phyloP scores from a whole-genome alignment of 352 stramenopile genomes.

The Globisporangium spiculum region DNA sequence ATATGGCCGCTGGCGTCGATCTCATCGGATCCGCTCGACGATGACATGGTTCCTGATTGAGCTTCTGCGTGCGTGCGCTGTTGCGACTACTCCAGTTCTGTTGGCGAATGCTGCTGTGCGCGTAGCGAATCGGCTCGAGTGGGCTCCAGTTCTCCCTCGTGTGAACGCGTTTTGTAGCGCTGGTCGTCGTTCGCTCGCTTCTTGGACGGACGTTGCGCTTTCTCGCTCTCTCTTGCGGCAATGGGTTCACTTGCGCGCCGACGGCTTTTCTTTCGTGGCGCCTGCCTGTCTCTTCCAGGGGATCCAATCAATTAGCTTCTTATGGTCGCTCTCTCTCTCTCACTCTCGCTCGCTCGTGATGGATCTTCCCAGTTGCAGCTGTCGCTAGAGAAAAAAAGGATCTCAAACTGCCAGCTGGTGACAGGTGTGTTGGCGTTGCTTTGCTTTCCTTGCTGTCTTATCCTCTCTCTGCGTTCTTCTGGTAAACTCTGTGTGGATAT shows the following conservation, averaged over 20 bases:
- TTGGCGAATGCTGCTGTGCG: background rate
- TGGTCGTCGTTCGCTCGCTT: background rate
- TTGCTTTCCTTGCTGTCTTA: slow-evolving; percentile 7
- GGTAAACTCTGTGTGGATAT: background rate
- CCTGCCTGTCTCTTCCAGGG: background rate
- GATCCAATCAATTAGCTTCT: background rate
- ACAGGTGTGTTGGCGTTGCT: background rate
- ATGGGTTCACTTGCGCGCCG: background rate
- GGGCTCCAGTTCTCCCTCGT: slow-evolving; percentile 8
- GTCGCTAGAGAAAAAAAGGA: background rate
- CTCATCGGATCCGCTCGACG: background rate
- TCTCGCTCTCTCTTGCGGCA: slow-evolving; percentile 7
- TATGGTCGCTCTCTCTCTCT: background rate
- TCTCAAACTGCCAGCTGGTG: slow-evolving; percentile 1
- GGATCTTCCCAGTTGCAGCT: background rate
- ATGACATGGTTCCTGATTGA: slow-evolving; percentile 1
- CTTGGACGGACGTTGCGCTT: background rate
- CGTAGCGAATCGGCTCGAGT: background rate
- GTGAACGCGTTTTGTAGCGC: background rate
- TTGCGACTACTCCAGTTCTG: background rate
- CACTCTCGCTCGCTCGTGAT: background rate
- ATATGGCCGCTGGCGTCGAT: slow-evolving; percentile 30
- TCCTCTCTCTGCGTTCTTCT: background rate
- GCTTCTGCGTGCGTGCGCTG: background rate
- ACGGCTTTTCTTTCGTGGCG: slow-evolving; percentile 1